Evolutionary conservation across 2,329 filamentous ascomycete species (phyloP).

Genomic region (Lizonia empirigonia): DNA sequence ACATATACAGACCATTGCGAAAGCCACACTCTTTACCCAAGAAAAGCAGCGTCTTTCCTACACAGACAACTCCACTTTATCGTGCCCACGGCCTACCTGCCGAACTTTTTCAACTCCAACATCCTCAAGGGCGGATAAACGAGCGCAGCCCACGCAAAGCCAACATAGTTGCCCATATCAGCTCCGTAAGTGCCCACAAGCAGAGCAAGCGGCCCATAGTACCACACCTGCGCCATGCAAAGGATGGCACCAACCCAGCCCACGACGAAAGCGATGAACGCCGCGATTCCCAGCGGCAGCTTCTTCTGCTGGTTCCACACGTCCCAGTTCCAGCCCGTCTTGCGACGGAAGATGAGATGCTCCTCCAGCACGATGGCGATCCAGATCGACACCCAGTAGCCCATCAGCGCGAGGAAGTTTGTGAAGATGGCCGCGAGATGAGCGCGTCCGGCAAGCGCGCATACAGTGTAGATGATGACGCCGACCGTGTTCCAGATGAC

Average conservation of each 20-base stretch:
- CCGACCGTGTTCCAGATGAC: conserved; percentile 68
- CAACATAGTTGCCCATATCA: conserved; percentile 67
- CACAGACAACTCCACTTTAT: not conserved
- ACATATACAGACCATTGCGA: no score
- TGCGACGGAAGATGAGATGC: conserved; percentile 64
- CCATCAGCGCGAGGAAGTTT: conserved; percentile 73
- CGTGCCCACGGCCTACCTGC: conserved; percentile 46
- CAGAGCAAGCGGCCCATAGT: conserved; percentile 66
- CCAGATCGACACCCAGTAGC: conserved; percentile 72
- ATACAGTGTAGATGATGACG: conserved; percentile 67
- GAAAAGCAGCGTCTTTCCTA: not conserved
- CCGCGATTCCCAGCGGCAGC: conserved; percentile 67
- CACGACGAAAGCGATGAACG: conserved; percentile 64
- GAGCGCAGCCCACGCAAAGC: conserved; percentile 63
- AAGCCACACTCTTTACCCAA: no score
- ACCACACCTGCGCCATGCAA: conserved; percentile 73
- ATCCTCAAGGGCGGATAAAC: conserved; percentile 62
- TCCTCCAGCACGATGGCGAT: conserved; percentile 67
- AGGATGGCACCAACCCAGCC: conserved; percentile 70
- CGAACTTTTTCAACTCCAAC: conserved; percentile 58
- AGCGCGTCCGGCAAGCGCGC: conserved; percentile 66
- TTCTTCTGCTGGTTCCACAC: conserved; percentile 64
- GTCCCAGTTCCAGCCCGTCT: conserved; percentile 62
- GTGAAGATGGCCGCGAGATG: conserved; percentile 68
- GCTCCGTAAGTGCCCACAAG: conserved; percentile 63